Evolutionary conservation across 169 alveolate species (phyloP), one percentile per base, ranked within the genome.

Genomic region (Plasmodium fragile): DNA sequence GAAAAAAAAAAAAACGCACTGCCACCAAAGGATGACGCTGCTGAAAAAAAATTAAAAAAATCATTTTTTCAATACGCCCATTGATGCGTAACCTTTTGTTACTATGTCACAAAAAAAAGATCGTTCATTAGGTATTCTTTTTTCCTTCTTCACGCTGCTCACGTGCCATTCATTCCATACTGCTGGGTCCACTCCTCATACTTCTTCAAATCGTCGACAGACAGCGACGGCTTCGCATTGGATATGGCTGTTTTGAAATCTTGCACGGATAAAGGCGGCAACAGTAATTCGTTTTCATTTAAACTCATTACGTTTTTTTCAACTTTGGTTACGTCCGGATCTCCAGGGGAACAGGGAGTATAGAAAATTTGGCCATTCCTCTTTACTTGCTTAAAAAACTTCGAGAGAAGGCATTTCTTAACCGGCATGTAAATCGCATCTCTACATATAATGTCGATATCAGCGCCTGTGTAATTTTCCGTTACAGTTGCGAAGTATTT

Each of bases 261-360:
- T 78, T 77, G 92, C 22, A 92, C 83, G 25, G 95, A 85, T 32
- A 95, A 65, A 13, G 96, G 82, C n/a, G 98, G 98, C 18, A 96
- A 95, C 71, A 95, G 91, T 84, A 97, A 89, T 73, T 95, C 95
- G 73, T 96, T 94, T 18, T 96, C 95, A 55, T 95, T 97, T 43
- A 97, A 92, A 36, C 95, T 93, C 98, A 97, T 96, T 41, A 97
- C 92, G 45, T 92, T 78, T 93, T 96, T 95, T 79, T 95, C 96
- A 28, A 93, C 95, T 43, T 95, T 95, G 39, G 97, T 95, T n/a
- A 82, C 78, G 73, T 95, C 97, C 10, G 95, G 32, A 77, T 96
- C 98, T 36, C 94, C 98, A 4, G 97, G 97, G 36, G 97, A 94
- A 70, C 98, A 96, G 4, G 98, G 98, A 2, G 96, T 91, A 81